Percentiles rank a stretch among this genome's conserved stretches.
Conservation (phyloP, 257 asterid species). For the Ilex asprella region DNA sequence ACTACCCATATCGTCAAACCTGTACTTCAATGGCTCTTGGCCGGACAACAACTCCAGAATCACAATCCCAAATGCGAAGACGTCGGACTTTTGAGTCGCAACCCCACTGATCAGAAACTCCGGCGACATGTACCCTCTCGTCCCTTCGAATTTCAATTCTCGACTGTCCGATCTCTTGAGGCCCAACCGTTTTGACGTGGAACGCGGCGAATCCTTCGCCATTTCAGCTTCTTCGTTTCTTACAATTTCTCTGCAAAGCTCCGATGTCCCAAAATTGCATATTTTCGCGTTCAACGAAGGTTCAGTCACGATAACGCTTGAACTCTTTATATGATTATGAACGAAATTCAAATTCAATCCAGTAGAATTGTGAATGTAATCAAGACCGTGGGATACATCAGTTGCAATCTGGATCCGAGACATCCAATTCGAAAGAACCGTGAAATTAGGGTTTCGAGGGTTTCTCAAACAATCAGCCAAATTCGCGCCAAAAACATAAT, state of each 20-base stretch:
- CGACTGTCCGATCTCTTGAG: slow-evolving; percentile 7
- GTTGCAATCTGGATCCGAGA: slow-evolving; percentile 58
- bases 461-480: slow-evolving; percentile 61
- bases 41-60: slow-evolving; percentile 78
- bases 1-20: slow-evolving; percentile 45
- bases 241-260: slow-evolving; percentile 77
- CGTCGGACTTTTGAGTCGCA: slow-evolving; percentile 86
- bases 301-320: slow-evolving; percentile 61
- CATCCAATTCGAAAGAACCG: slow-evolving; percentile 67
- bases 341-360: slow-evolving; percentile 71
- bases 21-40: slow-evolving; percentile 61
- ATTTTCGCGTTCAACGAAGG: slow-evolving; percentile 71
- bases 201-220: neutral
- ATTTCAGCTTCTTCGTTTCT: slow-evolving; percentile 9
- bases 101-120: slow-evolving; percentile 65
- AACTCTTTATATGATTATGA: slow-evolving; percentile 73
- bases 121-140: slow-evolving; percentile 91
- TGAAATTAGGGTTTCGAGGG: slow-evolving; percentile 50
- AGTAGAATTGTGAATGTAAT: slow-evolving; percentile 76
- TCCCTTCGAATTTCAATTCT: slow-evolving; percentile 61
- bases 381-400: slow-evolving; percentile 81
- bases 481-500: slow-evolving; percentile 54
- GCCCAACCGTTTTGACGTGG: neutral
- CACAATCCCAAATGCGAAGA: slow-evolving; percentile 86
- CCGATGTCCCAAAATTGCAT: slow-evolving; percentile 97